phyloP scores from a whole-genome alignment of 768 basidiomycete species.

The Mycena floridula region DNA sequence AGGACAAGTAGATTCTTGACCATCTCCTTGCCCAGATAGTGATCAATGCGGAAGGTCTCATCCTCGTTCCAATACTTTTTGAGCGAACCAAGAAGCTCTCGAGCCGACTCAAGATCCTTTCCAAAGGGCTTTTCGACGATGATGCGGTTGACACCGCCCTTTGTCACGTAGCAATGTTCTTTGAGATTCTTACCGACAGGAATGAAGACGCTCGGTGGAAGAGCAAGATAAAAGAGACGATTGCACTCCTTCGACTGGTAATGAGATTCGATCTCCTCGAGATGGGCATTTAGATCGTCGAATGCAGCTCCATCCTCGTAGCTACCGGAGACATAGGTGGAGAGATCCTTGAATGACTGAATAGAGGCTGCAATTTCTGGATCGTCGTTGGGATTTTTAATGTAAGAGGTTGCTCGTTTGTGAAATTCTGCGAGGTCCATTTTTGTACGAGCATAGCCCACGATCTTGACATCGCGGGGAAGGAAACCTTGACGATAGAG shows the following conservation, averaged over 20 bases:
- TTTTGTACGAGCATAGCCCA: slow-evolving; percentile 96
- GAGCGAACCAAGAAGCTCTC: slow-evolving; percentile 69
- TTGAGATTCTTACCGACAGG: slow-evolving; percentile 81
- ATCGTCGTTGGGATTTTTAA: slow-evolving; percentile 72
- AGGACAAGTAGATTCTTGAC: slow-evolving; percentile 97
- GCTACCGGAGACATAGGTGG: slow-evolving; percentile 78
- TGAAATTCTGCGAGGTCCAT: slow-evolving; percentile 84
- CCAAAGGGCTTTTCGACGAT: slow-evolving; percentile 99
- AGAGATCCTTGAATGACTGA: slow-evolving; percentile 77
- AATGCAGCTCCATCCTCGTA: slow-evolving; percentile 87
- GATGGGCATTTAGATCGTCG: slow-evolving; percentile 64
- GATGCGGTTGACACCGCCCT: slow-evolving; percentile 77
- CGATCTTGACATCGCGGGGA: slow-evolving; percentile 79
- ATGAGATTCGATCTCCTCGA: slow-evolving; percentile 70
- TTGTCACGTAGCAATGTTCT: slow-evolving; percentile 67
- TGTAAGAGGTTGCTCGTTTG: slow-evolving; percentile 76
- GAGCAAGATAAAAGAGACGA: slow-evolving; percentile 94
- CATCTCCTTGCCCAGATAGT: slow-evolving; percentile 99
- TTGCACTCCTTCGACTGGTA: slow-evolving; percentile 62
- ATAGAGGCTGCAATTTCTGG: slow-evolving; percentile 52
- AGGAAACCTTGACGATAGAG: slow-evolving; percentile 79
- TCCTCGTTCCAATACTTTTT: slow-evolving; percentile 91
- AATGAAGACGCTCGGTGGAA: slow-evolving; percentile 95
- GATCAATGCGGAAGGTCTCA: slow-evolving; percentile 98
- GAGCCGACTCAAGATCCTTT: slow-evolving; percentile 83